Percentiles rank a stretch among this genome's conserved stretches.
Evolutionary conservation across 75 land plant genomes (phyloP).

Genomic region (Cunninghamia lanceolata): DNA sequence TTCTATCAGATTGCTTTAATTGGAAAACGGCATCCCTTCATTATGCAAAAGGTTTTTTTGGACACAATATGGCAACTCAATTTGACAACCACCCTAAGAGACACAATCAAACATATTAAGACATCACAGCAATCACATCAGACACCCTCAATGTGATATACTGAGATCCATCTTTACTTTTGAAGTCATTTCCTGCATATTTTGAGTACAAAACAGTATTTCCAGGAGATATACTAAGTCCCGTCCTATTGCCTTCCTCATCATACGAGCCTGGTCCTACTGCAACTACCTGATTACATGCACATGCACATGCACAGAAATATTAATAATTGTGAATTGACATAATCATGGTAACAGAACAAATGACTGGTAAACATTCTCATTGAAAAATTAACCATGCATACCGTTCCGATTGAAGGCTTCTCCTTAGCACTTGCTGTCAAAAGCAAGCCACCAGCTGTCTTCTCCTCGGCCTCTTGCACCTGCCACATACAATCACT

Average conservation of each 20-base stretch:
- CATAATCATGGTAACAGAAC: neutral
- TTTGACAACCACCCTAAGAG: neutral
- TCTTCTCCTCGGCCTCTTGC: conserved; percentile 45
- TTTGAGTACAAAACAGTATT: conserved; percentile 85
- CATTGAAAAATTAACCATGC: neutral
- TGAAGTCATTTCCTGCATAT: conserved; percentile 69
- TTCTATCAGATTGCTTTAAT: neutral
- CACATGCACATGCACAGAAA: neutral
- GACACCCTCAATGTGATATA: conserved; percentile 41
- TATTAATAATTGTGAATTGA: neutral
- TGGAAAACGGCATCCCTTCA: neutral
- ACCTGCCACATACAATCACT: conserved; percentile 16
- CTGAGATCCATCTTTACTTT: conserved; percentile 44
- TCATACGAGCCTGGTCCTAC: conserved; percentile 79
- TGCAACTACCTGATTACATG: conserved; percentile 52
- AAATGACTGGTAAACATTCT: neutral
- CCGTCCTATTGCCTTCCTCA: conserved; percentile 65
- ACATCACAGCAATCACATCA: conserved; percentile 51
- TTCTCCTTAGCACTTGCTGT: conserved; percentile 60
- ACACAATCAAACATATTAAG: conserved; percentile 16
- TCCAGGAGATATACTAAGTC: conserved; percentile 52
- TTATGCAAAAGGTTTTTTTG: neutral
- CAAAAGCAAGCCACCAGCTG: conserved; percentile 54
- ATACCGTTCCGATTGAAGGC: conserved; percentile 57
- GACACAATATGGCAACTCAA: neutral